Percentiles rank a stretch among this genome's conserved stretches.
These are phyloP conservation scores for Penicillium occitanis DNA, from an alignment of 2,329 filamentous ascomycete genomes.

Conservation along the genomic window DNA sequence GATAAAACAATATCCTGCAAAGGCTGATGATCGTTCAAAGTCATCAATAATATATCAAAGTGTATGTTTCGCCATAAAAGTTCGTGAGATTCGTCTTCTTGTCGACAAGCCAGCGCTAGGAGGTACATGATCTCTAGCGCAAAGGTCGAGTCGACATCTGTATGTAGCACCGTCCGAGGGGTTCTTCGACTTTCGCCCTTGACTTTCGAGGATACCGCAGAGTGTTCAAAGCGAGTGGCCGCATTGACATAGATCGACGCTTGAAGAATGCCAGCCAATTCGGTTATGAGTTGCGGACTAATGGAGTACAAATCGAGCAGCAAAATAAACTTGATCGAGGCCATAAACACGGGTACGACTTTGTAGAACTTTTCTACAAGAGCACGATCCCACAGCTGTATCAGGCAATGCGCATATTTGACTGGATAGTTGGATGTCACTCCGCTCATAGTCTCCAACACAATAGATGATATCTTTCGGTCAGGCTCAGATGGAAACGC, in stretches of 20 bases:
- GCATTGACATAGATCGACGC: conserved; percentile 56
- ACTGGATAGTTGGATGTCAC: conserved; percentile 48
- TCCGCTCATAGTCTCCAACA: conserved; percentile 53
- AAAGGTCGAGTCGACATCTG: conserved; percentile 54
- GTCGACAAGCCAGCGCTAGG: conserved; percentile 51
- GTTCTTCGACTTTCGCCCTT: conserved; percentile 42
- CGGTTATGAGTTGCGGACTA: conserved; percentile 38
- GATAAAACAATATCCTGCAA: conserved; percentile 56
- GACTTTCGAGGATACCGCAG: conserved; percentile 43
- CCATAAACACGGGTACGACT: conserved; percentile 45
- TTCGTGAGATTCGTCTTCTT: conserved; percentile 42
- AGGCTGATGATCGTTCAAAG: conserved; percentile 59
- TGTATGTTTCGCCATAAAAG: conserved; percentile 59
- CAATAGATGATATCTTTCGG: conserved; percentile 53
- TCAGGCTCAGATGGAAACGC: conserved; percentile 54
- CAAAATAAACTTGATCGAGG: conserved; percentile 43
- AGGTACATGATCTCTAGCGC: conserved; percentile 57
- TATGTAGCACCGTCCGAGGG: conserved; percentile 44
- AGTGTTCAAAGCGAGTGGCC: conserved; percentile 50
- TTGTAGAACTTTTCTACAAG: conserved; percentile 54
- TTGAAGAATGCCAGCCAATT: conserved; percentile 44
- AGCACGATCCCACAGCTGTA: conserved; percentile 57
- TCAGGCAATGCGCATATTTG: conserved; percentile 51
- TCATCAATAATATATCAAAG: conserved; percentile 58
- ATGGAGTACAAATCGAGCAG: conserved; percentile 39